Percentiles rank a stretch among this genome's conserved stretches.
These are phyloP conservation scores for Annona squamosa DNA, from an alignment of 164 flowering plant genomes.

Conservation along the genomic window DNA sequence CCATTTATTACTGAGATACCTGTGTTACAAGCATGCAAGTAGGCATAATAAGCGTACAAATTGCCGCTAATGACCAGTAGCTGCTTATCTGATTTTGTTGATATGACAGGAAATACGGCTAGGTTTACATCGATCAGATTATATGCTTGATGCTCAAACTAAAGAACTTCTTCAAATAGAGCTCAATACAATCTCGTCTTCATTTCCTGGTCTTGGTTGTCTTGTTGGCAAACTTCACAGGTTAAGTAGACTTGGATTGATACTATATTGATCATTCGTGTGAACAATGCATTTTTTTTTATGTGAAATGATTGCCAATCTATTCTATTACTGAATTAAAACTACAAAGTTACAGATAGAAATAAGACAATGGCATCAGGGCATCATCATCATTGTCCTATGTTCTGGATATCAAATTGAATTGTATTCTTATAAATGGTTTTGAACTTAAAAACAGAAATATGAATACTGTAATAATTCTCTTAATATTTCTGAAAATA, in stretches of 20 bases:
- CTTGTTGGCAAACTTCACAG: conserved; percentile 90
- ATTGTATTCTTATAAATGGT: too few relatives aligned
- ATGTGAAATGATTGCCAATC: too few relatives aligned
- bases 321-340: too few relatives aligned
- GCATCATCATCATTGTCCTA: too few relatives aligned
- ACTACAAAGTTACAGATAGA: too few relatives aligned
- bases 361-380: too few relatives aligned
- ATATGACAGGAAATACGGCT: conserved; percentile 70
- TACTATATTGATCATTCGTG: background rate
- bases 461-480: too few relatives aligned
- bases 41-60: background rate
- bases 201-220: conserved; percentile 81
- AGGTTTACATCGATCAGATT: conserved; percentile 97
- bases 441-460: too few relatives aligned
- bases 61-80: conserved; percentile 5
- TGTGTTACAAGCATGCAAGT: background rate
- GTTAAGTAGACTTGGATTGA: conserved; percentile 23
- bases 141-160: conserved; percentile 97
- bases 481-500: too few relatives aligned
- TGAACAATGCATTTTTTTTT: too few relatives aligned
- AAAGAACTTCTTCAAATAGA: conserved; percentile 89
- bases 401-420: too few relatives aligned
- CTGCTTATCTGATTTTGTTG: conserved; percentile 1
- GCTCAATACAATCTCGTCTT: conserved; percentile 90
- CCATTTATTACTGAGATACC: background rate